Conservation (phyloP, 2,329 filamentous ascomycete species). For the Sclerotinia subarctica region DNA sequence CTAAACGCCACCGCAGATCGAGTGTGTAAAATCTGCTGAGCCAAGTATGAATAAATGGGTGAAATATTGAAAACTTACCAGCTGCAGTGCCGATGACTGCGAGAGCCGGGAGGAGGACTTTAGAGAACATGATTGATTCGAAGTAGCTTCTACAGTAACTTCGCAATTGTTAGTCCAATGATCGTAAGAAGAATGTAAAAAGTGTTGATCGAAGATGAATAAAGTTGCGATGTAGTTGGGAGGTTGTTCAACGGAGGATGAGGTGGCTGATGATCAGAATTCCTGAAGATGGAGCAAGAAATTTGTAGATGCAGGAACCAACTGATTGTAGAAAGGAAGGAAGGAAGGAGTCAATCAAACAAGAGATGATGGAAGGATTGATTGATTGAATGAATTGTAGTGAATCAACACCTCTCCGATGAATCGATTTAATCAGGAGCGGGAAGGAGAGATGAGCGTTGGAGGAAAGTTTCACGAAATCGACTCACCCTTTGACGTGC, state of each 20-base stretch:
- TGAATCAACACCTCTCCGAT: not conserved
- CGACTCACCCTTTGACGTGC: constrained; percentile 9
- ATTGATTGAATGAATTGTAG: not conserved
- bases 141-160: constrained; percentile 20
- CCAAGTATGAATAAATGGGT: not conserved
- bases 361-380: not conserved
- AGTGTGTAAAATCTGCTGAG: not conserved
- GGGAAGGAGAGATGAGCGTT: not conserved
- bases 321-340: not conserved
- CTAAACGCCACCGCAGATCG: not conserved
- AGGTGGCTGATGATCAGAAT: constrained; percentile 4
- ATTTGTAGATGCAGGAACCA: not conserved
- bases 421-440: not conserved
- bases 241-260: not conserved
- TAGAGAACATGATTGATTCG: constrained; percentile 18
- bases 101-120: constrained; percentile 18
- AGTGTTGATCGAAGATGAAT: constrained; percentile 16
- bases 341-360: constrained; percentile 7
- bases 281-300: not conserved
- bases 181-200: constrained; percentile 18
- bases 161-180: constrained; percentile 14
- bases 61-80: constrained; percentile 14
- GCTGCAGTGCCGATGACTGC: constrained; percentile 17
- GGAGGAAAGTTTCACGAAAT: not conserved
- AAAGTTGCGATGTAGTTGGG: not conserved